Conservation (phyloP, 129 eudicot genomes). For the Kitagawia praeruptora region DNA sequence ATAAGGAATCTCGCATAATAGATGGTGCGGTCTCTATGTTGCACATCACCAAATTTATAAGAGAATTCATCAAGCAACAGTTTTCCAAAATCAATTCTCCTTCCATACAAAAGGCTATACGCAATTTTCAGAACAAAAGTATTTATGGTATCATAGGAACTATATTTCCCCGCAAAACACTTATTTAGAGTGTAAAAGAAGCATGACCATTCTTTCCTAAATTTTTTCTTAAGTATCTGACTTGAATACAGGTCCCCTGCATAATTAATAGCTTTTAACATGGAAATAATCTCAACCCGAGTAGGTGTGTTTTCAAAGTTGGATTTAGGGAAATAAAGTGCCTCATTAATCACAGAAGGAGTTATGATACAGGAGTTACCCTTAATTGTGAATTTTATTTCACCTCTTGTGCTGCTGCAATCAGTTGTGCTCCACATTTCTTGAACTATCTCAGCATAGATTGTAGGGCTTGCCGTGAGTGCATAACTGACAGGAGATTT, state of each 20-base stretch:
- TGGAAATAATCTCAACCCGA: background rate
- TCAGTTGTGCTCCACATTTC: background rate
- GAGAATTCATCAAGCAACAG: background rate
- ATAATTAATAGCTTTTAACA: background rate
- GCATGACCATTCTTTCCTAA: background rate
- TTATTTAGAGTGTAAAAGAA: background rate
- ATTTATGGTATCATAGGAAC: background rate
- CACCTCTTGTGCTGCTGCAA: background rate
- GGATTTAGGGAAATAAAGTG: background rate
- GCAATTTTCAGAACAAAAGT: background rate
- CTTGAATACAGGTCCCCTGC: background rate
- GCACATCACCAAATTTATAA: background rate
- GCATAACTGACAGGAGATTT: background rate
- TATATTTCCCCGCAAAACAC: background rate
- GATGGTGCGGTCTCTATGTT: background rate
- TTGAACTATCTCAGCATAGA: background rate
- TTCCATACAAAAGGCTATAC: background rate
- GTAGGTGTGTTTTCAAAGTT: background rate
- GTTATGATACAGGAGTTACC: background rate
- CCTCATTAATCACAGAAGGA: background rate
- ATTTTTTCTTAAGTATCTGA: background rate
- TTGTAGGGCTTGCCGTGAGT: background rate
- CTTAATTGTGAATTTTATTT: background rate
- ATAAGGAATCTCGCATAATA: background rate
- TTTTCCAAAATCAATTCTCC: background rate